Evolutionary conservation across 2,329 filamentous ascomycete genomes (phyloP).

Genomic region (Rhynchosporium graminicola): DNA sequence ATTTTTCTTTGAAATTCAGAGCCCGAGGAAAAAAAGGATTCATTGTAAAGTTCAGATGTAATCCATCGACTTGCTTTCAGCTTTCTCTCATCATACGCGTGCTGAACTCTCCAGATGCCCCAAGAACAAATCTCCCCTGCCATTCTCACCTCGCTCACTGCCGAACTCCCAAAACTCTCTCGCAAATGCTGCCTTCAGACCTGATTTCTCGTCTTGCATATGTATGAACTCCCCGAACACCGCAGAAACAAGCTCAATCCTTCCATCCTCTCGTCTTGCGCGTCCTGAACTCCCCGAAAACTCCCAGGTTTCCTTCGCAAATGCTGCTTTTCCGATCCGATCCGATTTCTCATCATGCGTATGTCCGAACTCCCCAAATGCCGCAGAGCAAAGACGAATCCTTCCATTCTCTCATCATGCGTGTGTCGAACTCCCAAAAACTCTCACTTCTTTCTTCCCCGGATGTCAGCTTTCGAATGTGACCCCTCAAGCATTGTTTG

Average conservation of each 20-base stretch:
- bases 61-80: background rate
- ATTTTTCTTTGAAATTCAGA: background rate
- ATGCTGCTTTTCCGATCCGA: no score
- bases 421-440: background rate
- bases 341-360: background rate
- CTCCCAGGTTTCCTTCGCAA: no score
- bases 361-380: background rate
- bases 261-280: no score
- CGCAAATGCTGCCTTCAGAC: no score
- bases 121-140: no score
- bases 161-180: no score
- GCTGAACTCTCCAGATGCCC: no score
- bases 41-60: background rate
- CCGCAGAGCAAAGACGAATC: background rate
- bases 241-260: no score
- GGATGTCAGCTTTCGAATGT: background rate
- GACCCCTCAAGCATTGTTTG: background rate
- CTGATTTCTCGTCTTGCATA: no score
- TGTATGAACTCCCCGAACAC: no score
- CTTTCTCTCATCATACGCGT: background rate
- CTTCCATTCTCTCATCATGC: background rate
- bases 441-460: background rate
- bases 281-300: no score
- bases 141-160: no score
- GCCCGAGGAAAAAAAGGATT: background rate